Evolutionary conservation across 1,284 basidiomycete species (phyloP).

Genomic region (Neotropicomus parvogracilis): DNA sequence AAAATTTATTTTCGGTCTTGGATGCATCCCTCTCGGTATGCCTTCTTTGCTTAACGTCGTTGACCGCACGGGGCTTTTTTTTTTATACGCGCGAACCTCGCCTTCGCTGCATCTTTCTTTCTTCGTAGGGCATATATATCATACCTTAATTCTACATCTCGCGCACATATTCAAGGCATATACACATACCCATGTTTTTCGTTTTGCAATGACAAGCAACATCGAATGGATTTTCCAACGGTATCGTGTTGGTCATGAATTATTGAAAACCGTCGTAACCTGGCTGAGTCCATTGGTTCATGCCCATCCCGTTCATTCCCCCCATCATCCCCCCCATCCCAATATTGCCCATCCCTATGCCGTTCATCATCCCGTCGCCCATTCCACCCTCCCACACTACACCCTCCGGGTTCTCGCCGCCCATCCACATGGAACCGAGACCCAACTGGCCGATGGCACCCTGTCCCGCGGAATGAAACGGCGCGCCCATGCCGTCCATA

Average conservation of each 20-base stretch:
- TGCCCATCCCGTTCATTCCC: slow-evolving; percentile 33
- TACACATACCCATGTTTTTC: slow-evolving; percentile 23
- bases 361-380: slow-evolving; percentile 32
- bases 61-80: slow-evolving; percentile 13
- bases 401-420: slow-evolving; percentile 25
- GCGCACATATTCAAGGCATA: slow-evolving; percentile 25
- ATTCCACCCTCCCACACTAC: slow-evolving; percentile 30
- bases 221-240: neutral
- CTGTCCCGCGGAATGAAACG: slow-evolving; percentile 23
- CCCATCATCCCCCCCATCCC: slow-evolving; percentile 38
- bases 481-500: slow-evolving; percentile 37
- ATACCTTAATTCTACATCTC: slow-evolving; percentile 28
- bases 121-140: slow-evolving; percentile 20
- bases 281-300: slow-evolving; percentile 37
- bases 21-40: too few species aligned
- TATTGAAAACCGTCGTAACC: slow-evolving; percentile 32
- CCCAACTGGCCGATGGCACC: slow-evolving; percentile 20
- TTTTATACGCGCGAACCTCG: neutral
- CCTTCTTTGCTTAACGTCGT: too few species aligned
- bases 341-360: slow-evolving; percentile 31
- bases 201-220: slow-evolving; percentile 5
- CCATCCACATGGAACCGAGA: slow-evolving; percentile 28
- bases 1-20: neutral
- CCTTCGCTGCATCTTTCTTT: slow-evolving; percentile 6
- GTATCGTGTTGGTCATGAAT: neutral